Evolutionary conservation across 768 basidiomycete genomes (phyloP), one percentile per base, ranked within the genome.

Genomic region (Myochromella boudieri): DNA sequence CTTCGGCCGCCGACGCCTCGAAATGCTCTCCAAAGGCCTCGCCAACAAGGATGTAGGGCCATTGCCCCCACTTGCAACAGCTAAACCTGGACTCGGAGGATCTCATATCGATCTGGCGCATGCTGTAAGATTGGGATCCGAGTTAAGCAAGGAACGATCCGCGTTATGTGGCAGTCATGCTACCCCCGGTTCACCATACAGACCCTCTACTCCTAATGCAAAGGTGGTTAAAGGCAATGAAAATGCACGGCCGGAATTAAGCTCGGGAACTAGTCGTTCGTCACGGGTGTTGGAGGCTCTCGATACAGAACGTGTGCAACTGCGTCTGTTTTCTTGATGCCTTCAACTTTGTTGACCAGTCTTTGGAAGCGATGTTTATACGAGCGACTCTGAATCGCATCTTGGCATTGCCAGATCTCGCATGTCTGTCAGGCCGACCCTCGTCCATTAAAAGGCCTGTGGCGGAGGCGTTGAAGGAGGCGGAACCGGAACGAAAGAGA

Each of bases 1-100:
- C 51, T 88, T 88, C 54, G 75, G 81, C 26, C 76, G 74, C 44
- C 79, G 81, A 53, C 75, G 79, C 21, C 70, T 87, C 26, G 67
- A 81, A 51, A 64, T 84, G 48, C 58, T 80, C 9, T 68, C 75
- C 2, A 69, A 71, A 48, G 70, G 74, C 3, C 59, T 76, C 7
- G 49, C 58, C 14, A 48, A 25, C 26, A 34, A 54, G 56, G n/a
- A 41, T 12, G 32, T 27, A n/a, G 31, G 39, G 17, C 17, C 6
- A 6, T 6, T 18, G 9, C 21, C 27, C 39, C 6, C 6, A 15
- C 18, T 38, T 15, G 11, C 29, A 4, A 24, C 31, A n/a, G 17
- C n/a, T 11, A 43, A 29, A 37, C 15, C 27, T 10, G 42, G 28
- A 10, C 5, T 24, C 20, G 39, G 20, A 28, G 38, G 51, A 2